A percentile compares a stretch with the other conserved stretches of the same genome.
Conservation (phyloP, 345 rosid genomes). For the Aquilaria yunnanensis region DNA sequence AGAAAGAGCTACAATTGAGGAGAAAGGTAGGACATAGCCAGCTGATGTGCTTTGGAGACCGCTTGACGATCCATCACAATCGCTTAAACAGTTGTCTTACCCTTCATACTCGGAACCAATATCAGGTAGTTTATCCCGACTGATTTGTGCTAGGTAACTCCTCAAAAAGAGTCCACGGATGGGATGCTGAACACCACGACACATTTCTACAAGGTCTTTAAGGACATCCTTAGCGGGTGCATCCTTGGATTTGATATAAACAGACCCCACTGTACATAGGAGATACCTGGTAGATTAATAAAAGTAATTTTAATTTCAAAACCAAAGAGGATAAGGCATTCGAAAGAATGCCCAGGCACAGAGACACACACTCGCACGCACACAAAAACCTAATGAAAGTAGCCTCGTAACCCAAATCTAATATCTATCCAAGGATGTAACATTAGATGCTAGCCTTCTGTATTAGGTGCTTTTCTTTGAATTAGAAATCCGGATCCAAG, state of each 20-base stretch:
- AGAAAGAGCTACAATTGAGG: neutral
- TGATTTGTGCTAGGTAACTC: slow-evolving; percentile 88
- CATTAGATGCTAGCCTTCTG: too few species aligned
- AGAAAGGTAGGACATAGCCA: too few species aligned
- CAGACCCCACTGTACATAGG: slow-evolving; percentile 87
- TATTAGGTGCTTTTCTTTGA: too few species aligned
- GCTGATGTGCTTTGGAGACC: too few species aligned
- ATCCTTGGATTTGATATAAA: slow-evolving; percentile 81
- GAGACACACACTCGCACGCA: neutral
- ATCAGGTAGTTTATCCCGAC: slow-evolving; percentile 83
- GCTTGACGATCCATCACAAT: neutral
- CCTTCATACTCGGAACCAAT: slow-evolving; percentile 77
- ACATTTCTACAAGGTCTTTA: slow-evolving; percentile 89
- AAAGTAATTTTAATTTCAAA: slow-evolving; percentile 6
- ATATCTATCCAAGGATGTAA: too few species aligned
- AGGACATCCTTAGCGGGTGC: slow-evolving; percentile 82
- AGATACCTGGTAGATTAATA: slow-evolving; percentile 55
- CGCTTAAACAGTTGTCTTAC: slow-evolving; percentile 23
- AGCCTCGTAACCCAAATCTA: neutral
- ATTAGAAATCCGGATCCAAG: too few species aligned
- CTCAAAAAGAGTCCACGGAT: slow-evolving; percentile 83
- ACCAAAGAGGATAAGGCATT: neutral
- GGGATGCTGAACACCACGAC: slow-evolving; percentile 90
- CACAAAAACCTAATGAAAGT: neutral
- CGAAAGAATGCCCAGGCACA: neutral